Conservation (phyloP, 441 rosid genomes). For the Adansonia gregorii region DNA sequence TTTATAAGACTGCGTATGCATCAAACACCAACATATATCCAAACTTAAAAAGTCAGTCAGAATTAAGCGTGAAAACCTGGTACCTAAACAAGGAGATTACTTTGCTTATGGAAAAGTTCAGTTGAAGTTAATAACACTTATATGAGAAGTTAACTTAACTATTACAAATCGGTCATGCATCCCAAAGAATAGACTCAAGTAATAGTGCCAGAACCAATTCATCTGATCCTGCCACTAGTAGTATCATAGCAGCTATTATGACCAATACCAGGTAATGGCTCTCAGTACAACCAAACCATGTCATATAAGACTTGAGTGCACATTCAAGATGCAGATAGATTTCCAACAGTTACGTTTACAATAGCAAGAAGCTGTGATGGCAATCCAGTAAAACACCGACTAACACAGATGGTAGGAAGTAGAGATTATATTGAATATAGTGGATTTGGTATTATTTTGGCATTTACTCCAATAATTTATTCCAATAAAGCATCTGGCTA, state of each 20-base stretch:
- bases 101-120: not conserved
- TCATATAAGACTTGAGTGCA: not conserved
- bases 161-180: not conserved
- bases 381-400: not conserved
- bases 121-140: constrained; percentile 2
- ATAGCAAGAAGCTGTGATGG: not conserved
- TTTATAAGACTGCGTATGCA: not conserved
- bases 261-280: not conserved
- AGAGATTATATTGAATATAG: not conserved
- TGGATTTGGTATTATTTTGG: not conserved
- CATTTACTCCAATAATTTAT: not conserved
- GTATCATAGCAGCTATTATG: not conserved
- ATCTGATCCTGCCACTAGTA: not conserved
- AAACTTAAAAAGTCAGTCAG: not conserved
- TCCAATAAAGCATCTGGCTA: not conserved
- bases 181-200: not conserved
- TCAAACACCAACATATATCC: not conserved
- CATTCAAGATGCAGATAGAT: not conserved
- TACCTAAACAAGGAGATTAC: not conserved
- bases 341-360: not conserved
- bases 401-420: not conserved
- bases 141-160: not conserved
- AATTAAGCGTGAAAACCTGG: constrained; percentile 12
- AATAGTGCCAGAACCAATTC: not conserved
- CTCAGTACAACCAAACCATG: not conserved